These are phyloP conservation scores for Auricularia sp. DNA, from an alignment of 768 basidiomycete genomes.

Conservation along the genomic window DNA sequence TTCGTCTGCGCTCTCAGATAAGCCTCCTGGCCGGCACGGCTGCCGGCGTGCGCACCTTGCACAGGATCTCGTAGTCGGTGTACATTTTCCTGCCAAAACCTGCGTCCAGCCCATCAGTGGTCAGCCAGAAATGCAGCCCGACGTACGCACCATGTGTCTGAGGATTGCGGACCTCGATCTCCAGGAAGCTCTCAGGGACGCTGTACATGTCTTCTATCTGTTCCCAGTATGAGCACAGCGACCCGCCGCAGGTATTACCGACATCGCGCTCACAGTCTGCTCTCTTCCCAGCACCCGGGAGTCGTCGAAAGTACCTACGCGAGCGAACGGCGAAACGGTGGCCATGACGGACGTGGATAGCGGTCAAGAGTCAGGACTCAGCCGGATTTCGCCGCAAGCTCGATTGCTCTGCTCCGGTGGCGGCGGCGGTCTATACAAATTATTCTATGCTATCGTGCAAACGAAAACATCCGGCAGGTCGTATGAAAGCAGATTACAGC, in stretches of 20 bases:
- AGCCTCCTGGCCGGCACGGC: not conserved
- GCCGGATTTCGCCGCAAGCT: too few relatives aligned
- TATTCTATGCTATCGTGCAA: too few relatives aligned
- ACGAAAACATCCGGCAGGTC: too few relatives aligned
- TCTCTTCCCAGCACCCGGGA: constrained; percentile 26
- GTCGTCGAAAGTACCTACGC: constrained; percentile 29
- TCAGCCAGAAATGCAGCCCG: not conserved
- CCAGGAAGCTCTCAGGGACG: constrained; percentile 91
- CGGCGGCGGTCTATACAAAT: too few relatives aligned
- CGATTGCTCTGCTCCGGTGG: too few relatives aligned
- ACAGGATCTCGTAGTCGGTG: constrained; percentile 97
- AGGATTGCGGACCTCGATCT: constrained; percentile 94
- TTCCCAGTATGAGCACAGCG: constrained; percentile 11
- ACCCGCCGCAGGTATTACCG: not conserved
- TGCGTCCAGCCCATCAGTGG: constrained; percentile 18
- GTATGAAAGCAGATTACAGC: not conserved
- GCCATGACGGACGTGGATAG: constrained; percentile 17
- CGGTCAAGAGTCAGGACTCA: too few relatives aligned
- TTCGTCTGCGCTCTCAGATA: constrained; percentile 57
- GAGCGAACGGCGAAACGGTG: constrained; percentile 33
- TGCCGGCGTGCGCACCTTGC: constrained; percentile 52
- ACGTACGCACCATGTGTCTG: constrained; percentile 77
- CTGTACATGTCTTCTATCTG: constrained; percentile 98
- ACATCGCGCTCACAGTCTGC: constrained; percentile 25
- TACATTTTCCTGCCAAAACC: constrained; percentile 98